Evolutionary conservation across 495 filamentous ascomycete genomes (phyloP).

Genomic region (Aspergillus avenaceus): DNA sequence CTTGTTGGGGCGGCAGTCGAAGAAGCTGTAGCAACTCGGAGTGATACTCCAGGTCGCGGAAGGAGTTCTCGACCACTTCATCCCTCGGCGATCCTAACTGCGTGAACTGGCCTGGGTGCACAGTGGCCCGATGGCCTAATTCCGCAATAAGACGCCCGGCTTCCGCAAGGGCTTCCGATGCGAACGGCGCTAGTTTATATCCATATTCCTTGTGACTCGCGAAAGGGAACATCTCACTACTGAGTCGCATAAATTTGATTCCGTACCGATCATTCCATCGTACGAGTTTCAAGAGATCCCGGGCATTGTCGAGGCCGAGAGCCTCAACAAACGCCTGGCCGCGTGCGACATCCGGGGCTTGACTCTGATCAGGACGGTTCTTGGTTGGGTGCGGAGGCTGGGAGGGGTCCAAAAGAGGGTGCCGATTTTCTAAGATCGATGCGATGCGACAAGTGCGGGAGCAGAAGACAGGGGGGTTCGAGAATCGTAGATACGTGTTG

Average conservation of each 20-base stretch:
- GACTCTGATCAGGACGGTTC: slow-evolving; percentile 71
- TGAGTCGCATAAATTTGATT: slow-evolving; percentile 90
- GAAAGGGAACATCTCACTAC: slow-evolving; percentile 96
- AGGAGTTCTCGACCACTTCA: slow-evolving; percentile 68
- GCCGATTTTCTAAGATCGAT: slow-evolving; percentile 83
- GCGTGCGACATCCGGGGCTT: slow-evolving; percentile 56
- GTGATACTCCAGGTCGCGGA: slow-evolving; percentile 87
- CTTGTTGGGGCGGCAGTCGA: slow-evolving; percentile 69
- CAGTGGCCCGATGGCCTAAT: slow-evolving; percentile 81
- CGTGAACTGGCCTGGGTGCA: slow-evolving; percentile 91
- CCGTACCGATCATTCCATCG: slow-evolving; percentile 91
- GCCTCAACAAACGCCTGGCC: slow-evolving; percentile 72
- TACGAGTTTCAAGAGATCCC: slow-evolving; percentile 79
- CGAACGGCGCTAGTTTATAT: slow-evolving; percentile 84
- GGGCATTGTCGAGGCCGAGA: slow-evolving; percentile 75
- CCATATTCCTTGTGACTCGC: slow-evolving; percentile 84
- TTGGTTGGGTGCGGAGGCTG: slow-evolving; percentile 76
- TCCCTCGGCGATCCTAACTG: slow-evolving; percentile 77
- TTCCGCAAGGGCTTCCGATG: slow-evolving; percentile 69
- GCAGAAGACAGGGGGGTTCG: slow-evolving; percentile 83
- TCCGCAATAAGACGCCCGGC: slow-evolving; percentile 74
- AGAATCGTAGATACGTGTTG: slow-evolving; percentile 85
- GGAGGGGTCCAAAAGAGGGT: slow-evolving; percentile 70
- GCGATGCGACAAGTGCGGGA: slow-evolving; percentile 90
- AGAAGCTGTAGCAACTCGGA: slow-evolving; percentile 79